Evolutionary conservation across 257 asterid genomes (phyloP), one percentile per base, ranked within the genome.

Genomic region (Voacanga thouarsii): DNA sequence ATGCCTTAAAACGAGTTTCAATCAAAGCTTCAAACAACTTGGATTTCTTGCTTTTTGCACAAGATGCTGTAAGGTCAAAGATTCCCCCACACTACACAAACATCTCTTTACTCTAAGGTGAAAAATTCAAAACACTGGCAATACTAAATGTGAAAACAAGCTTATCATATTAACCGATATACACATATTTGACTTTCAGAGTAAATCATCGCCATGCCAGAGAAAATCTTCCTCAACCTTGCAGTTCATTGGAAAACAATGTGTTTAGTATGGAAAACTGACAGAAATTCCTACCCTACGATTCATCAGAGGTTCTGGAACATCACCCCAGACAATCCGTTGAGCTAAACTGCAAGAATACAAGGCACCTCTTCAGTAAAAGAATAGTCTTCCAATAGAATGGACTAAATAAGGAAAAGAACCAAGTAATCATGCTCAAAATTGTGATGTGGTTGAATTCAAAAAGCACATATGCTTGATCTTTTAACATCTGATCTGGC

Each of bases 271-370:
- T 21, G 15, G 39, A 24, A 60, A 73, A 55, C 76, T 79, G 21
- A 77, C 44, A 70, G 15, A 39, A 63, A 74, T n/a, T 50, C 71
- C 71, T 74, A 94, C 98, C 97, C 91, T 94, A 50, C 98, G 97
- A 83, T 94, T 89, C 70, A 89, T 80, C 78, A 94, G 84, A 68
- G 97, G 97, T 81, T 94, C 98, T 69, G 98, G 98, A 83, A 94
- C 98, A 89, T 94, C 98, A 59, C 98, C 97, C 55, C 97, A 88
- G 50, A 94, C 91, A 79, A 94, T 94, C 84, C 98, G 84, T 81
- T 92, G 98, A 86, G 98, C 98, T 86, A 94, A 89, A 86, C 98
- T 94, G 82, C 78, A 70, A 59, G 24, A 64, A 78, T n/a, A 24
- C 47, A 19, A 30, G n/a, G 61, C 28, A 45, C 3, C 28, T 6